Base-by-base conservation (phyloP, 164 flowering plant species). In the Dillenia turbinata region DNA sequence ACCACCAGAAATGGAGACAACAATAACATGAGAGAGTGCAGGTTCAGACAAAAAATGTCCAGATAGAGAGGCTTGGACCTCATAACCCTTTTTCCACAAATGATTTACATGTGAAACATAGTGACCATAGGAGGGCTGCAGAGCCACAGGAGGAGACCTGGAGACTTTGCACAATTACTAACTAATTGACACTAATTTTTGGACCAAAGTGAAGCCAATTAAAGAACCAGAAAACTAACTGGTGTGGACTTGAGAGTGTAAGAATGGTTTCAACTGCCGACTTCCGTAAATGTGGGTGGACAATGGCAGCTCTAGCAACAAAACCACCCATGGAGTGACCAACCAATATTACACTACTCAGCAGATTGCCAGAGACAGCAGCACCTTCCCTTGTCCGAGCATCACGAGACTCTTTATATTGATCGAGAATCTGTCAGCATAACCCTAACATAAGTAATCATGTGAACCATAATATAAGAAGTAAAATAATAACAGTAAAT, bases 311-410 rank as follows among this genome's bases (percentile, higher is more conserved):
- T 77, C 99, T 87, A 48, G 99, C 97, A 71, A 95, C 96, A 85
- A 95, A 95, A 66, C 99, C 99, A 64, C 99, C 99, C 97, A 95
- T 90, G 60, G 99, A 95, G 68, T 95, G 99, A 54, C 99, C 99
- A 83, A 92, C 96, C 80, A 95, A 75, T 76, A 95, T 80, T 54
- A 95, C 97, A 83, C 91, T 95, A 71, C 63, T 84, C 9, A 97
- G 94, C 64, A 84, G 78, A 64, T 57, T 74, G 49, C 81, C 82
- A 75, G 84, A 73, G 48, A 57, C 57, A 33, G 86, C 85, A 74
- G 81, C 86, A 65, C 94, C 88, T 76, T 84, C 96, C 70, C 69
- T 87, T 59, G 69, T 74, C 62, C 79, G 85, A 54, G 86, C 86
- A 72, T 81, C 87, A 64, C 40, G 79, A 60, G 97, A 89, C 73